These are phyloP conservation scores for Nidularia sp. DNA, from an alignment of 768 basidiomycete species.

Conservation along the genomic window DNA sequence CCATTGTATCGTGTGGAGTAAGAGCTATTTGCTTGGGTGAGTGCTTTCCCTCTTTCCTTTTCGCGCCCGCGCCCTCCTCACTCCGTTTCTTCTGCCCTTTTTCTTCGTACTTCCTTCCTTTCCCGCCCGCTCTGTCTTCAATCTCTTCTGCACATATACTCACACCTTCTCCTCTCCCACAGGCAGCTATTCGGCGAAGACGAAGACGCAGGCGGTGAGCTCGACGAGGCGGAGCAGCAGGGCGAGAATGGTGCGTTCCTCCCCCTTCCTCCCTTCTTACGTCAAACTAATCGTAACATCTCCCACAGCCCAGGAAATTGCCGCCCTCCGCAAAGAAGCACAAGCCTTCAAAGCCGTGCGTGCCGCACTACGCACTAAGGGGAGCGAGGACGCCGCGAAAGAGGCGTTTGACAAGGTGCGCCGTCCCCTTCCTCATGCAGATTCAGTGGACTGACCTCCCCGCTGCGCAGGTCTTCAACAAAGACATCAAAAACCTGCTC, in stretches of 20 bases:
- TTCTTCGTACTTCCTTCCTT: too few species aligned
- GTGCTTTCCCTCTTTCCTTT: slow-evolving; percentile 16
- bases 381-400: slow-evolving; percentile 49
- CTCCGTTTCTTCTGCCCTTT: neutral
- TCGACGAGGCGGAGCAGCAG: slow-evolving; percentile 88
- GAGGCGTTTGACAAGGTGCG: slow-evolving; percentile 81
- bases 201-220: slow-evolving; percentile 72
- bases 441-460: neutral
- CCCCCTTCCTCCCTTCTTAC: neutral
- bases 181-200: slow-evolving; percentile 97
- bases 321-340: slow-evolving; percentile 83
- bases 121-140: too few species aligned
- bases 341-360: slow-evolving; percentile 84
- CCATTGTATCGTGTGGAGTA: slow-evolving; percentile 99
- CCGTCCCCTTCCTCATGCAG: neutral
- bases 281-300: neutral
- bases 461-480: slow-evolving; percentile 69
- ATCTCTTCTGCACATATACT: neutral
- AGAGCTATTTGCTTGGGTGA: slow-evolving; percentile 91
- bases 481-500: slow-evolving; percentile 84
- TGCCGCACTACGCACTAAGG: slow-evolving; percentile 31
- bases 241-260: slow-evolving; percentile 81
- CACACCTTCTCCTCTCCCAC: slow-evolving; percentile 2
- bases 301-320: slow-evolving; percentile 80
- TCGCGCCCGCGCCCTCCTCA: neutral